Base-by-base conservation (phyloP, 305 asterid species). In the Fraxinus dipetala region DNA sequence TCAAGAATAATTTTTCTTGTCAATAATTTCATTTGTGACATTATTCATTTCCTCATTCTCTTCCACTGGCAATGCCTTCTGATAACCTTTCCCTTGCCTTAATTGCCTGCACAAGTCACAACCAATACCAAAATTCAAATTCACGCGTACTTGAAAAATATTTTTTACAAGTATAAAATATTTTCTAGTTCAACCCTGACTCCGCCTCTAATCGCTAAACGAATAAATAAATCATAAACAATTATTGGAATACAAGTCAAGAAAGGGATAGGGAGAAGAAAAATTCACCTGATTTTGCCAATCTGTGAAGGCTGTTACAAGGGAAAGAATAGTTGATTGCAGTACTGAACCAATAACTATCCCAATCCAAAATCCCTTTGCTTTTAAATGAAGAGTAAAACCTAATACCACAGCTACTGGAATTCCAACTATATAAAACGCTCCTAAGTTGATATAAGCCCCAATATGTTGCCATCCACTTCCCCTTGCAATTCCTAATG, bases 401-500 rank as follows among this genome's bases (percentile, higher is more conserved):
- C 90, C 90, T 1, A 85, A 73, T 43, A 76, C 77, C 0, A 84
- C 24, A 4, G 89, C 91, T 2, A 77, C 79, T 10, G 93, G 91
- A 24, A 88, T 81, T 69, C 91, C 93, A 6, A 84, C 85, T 5
- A 83, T 2, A 70, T 87, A 90, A 80, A 83, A 90, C 34, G 90
- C 85, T 18, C 79, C 90, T 28, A 88, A 75, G 78, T 90, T 90
- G 3, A 87, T 83, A 72, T 87, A 88, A 20, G 89, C 91, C 54
- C 93, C 91, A 1, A 87, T 83, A n/a, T 80, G 83, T 40, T 90
- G 91, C 93, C 90, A 90, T 18, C 91, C 93, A 78, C 91, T 78
- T 70, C 88, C 91, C 72, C 93, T 87, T 14, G 90, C 91, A 56
- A 90, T 69, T 36, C 93, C 93, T 90, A 63, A 75, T 8, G 16